A percentile compares a stretch with the other conserved stretches of the same genome.
Conservation (phyloP, 768 basidiomycete species). For the Gloeostereum incarnatum region DNA sequence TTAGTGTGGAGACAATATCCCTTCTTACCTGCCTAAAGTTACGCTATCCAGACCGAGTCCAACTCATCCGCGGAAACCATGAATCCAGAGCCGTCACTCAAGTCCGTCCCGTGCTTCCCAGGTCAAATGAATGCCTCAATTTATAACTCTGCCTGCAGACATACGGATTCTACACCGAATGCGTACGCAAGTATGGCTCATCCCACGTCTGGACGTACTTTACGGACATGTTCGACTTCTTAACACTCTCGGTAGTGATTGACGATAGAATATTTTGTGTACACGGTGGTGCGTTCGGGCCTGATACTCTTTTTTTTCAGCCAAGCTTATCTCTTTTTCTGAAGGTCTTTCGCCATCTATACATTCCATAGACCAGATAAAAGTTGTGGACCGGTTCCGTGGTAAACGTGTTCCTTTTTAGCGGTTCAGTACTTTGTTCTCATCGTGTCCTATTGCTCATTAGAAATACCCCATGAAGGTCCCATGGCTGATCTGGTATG, state of each 20-base stretch:
- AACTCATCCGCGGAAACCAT: constrained; percentile 96
- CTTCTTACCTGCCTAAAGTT: constrained; percentile 94
- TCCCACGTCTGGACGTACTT: constrained; percentile 98
- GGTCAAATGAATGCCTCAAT: constrained; percentile 12
- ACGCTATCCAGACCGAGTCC: constrained; percentile 92
- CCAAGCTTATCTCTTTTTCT: constrained; percentile 8
- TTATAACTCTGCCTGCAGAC: constrained; percentile 49
- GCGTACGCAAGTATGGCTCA: constrained; percentile 93
- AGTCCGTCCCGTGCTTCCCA: constrained; percentile 39
- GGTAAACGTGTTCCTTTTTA: constrained; percentile 34
- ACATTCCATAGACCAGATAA: constrained; percentile 99
- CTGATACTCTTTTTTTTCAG: constrained; percentile 5
- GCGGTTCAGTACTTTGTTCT: constrained; percentile 3
- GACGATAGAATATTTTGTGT: constrained; percentile 99
- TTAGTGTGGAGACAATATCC: constrained; percentile 98
- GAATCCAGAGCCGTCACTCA: constrained; percentile 97
- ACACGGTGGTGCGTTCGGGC: constrained; percentile 87
- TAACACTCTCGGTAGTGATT: constrained; percentile 95
- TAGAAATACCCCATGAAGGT: constrained; percentile 98
- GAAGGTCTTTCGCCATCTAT: constrained; percentile 94
- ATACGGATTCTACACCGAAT: constrained; percentile 99
- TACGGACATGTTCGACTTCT: constrained; percentile 99
- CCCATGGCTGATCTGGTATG: constrained; percentile 99
- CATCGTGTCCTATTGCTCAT: constrained; percentile 12
- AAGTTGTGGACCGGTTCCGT: constrained; percentile 97